Evolutionary conservation across 1,284 basidiomycete genomes (phyloP), one percentile per base, ranked within the genome.

Genomic region (Malassezia vespertilionis): DNA sequence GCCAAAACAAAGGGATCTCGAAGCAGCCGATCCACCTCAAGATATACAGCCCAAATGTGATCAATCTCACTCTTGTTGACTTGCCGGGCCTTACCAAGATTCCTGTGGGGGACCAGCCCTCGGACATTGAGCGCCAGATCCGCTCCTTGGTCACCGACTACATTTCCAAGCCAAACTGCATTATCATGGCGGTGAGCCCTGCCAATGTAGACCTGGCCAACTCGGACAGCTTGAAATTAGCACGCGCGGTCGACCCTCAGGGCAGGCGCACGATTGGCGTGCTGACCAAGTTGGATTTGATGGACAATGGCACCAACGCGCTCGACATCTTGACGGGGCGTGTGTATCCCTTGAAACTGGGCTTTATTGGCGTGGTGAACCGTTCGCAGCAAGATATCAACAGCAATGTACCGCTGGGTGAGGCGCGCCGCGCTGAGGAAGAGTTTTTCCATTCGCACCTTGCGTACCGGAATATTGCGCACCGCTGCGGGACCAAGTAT

Each of bases 211-310:
- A 99, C 74, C 77, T 99, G 8, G 91, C 91, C 52, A 97, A 99
- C 73, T 95, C 88, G 1, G 91, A 93, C 5, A 93, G 75, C 0
- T 74, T 99, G 33, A 78, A 89, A 27, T 88, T 93, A 0, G 89
- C 86, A 68, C 78, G 89, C 33, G 84, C 85, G 54, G 86, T 96
- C 3, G 91, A 99, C 68, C 91, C 91, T 2, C 75, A 96, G 7
- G 91, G 93, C 5, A 75, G 89, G 47, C 80, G 91, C 18, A 97
- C 93, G 0, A 90, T 99, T 58, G 91, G 93, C 26, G 93, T 99
- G 4, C 79, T 99, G 35, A 99, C 93, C 32, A 99, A 99, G 78
- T 91, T 99, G 88, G 91, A 99, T 68, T 76, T 99, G n/a, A 88
- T 99, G 15, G 76, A 83, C 24, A 80, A 89, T 0, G 82, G 86